Conservation (phyloP, 2,329 filamentous ascomycete species). For the Bretziella fagacearum region DNA sequence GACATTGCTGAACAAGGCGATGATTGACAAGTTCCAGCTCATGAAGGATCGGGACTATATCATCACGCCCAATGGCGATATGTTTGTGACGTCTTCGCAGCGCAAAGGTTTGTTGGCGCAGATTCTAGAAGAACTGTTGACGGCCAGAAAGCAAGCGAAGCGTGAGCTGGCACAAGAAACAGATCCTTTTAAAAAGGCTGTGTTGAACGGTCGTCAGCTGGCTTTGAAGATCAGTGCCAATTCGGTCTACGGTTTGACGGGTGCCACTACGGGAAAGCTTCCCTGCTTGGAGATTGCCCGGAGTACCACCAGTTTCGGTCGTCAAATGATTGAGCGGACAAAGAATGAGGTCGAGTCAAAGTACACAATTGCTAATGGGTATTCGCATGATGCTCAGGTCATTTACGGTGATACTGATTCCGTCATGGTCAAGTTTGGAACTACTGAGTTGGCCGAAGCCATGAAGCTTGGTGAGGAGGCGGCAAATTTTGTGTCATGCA, state of each 20-base stretch:
- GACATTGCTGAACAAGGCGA: slow-evolving; percentile 62
- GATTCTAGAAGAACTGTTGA: slow-evolving; percentile 83
- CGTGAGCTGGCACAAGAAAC: slow-evolving; percentile 75
- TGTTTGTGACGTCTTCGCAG: slow-evolving; percentile 75
- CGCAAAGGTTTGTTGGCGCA: slow-evolving; percentile 85
- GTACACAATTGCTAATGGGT: slow-evolving; percentile 88
- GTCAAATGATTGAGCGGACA: slow-evolving; percentile 97
- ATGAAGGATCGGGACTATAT: slow-evolving; percentile 92
- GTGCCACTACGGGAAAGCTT: slow-evolving; percentile 87
- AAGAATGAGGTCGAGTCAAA: slow-evolving; percentile 85
- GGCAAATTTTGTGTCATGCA: slow-evolving; percentile 68
- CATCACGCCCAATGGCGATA: slow-evolving; percentile 82
- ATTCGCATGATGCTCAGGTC: slow-evolving; percentile 84
- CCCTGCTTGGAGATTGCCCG: slow-evolving; percentile 90
- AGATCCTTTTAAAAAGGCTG: slow-evolving; percentile 94
- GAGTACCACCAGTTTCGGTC: slow-evolving; percentile 91
- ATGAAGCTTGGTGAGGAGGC: slow-evolving; percentile 96
- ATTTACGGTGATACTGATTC: slow-evolving; percentile 99
- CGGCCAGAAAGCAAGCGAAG: slow-evolving; percentile 90
- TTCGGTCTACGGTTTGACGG: slow-evolving; percentile 92
- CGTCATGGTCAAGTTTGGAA: slow-evolving; percentile 98
- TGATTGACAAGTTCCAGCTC: slow-evolving; percentile 57
- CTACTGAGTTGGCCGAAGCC: slow-evolving; percentile 65
- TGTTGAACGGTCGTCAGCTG: slow-evolving; percentile 90
- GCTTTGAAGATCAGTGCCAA: slow-evolving; percentile 95